Conservation (phyloP, 2,329 filamentous ascomycete species). For the Monilinia laxa region DNA sequence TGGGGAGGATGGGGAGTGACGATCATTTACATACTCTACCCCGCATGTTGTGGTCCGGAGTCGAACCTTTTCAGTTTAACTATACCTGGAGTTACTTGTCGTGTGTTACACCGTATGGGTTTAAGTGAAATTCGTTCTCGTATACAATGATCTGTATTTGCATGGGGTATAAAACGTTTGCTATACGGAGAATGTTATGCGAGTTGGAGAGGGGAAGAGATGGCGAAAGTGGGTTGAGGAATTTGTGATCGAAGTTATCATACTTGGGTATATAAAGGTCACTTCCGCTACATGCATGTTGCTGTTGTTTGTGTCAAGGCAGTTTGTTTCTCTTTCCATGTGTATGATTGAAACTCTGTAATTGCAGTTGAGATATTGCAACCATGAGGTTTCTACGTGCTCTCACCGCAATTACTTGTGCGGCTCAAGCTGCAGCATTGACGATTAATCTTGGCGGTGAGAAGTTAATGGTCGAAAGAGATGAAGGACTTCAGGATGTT, state of each 20-base stretch:
- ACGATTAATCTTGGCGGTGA: slow-evolving; percentile 48
- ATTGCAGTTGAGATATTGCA: slow-evolving; percentile 17
- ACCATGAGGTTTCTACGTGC: slow-evolving; percentile 44
- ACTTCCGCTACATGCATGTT: not conserved
- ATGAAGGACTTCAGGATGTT: slow-evolving; percentile 54
- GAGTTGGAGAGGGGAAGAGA: not conserved
- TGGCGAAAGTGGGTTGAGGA: not conserved
- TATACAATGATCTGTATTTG: not conserved
- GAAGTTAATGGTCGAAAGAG: slow-evolving; percentile 50
- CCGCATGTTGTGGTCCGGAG: slow-evolving; percentile 14
- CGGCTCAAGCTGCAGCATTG: slow-evolving; percentile 47
- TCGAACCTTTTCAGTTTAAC: not conserved
- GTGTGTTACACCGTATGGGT: not conserved
- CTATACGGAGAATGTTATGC: not conserved
- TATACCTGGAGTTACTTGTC: slow-evolving; percentile 6
- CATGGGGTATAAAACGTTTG: not conserved
- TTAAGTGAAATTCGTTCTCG: not conserved
- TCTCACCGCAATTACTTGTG: slow-evolving; percentile 43
- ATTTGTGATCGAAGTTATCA: not conserved
- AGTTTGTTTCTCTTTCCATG: not conserved
- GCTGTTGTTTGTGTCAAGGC: not conserved
- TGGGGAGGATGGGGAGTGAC: not conserved
- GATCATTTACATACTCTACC: slow-evolving; percentile 8
- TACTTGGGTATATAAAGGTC: slow-evolving; percentile 15
- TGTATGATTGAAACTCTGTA: not conserved